phyloP scores from a whole-genome alignment of 495 filamentous ascomycete species.

The Sphaerosporella brunnea region DNA sequence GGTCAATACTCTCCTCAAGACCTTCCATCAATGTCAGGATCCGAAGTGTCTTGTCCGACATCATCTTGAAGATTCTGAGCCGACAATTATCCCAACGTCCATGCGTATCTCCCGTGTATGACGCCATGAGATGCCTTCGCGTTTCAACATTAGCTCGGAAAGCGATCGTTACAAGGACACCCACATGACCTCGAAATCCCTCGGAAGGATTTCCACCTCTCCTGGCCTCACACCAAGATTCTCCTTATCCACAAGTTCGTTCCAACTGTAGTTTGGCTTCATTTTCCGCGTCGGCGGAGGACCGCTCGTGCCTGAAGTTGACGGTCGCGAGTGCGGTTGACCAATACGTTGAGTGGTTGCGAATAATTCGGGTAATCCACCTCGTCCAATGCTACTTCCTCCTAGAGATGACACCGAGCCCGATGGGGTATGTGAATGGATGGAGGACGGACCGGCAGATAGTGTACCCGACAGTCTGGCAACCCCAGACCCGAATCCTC shows the following conservation, averaged over 20 bases:
- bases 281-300: not conserved
- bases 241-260: constrained; percentile 7
- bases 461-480: too few species aligned
- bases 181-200: constrained; percentile 13
- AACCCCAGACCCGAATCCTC: not conserved
- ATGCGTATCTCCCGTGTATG: constrained; percentile 16
- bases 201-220: constrained; percentile 15
- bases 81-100: constrained; percentile 18
- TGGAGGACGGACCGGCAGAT: not conserved
- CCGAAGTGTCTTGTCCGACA: constrained; percentile 7
- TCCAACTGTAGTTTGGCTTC: constrained; percentile 14
- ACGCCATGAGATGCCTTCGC: constrained; percentile 11
- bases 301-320: constrained; percentile 1
- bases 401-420: not conserved
- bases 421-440: not conserved
- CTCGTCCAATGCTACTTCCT: not conserved
- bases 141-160: too few species aligned
- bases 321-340: not conserved
- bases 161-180: not conserved
- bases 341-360: not conserved
- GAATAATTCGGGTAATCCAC: not conserved
- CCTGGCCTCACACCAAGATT: constrained; percentile 10
- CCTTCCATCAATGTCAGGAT: constrained; percentile 15
- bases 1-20: constrained; percentile 14
- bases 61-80: constrained; percentile 14